phyloP scores from a whole-genome alignment of 495 filamentous ascomycete species.

The Tuber brumale region DNA sequence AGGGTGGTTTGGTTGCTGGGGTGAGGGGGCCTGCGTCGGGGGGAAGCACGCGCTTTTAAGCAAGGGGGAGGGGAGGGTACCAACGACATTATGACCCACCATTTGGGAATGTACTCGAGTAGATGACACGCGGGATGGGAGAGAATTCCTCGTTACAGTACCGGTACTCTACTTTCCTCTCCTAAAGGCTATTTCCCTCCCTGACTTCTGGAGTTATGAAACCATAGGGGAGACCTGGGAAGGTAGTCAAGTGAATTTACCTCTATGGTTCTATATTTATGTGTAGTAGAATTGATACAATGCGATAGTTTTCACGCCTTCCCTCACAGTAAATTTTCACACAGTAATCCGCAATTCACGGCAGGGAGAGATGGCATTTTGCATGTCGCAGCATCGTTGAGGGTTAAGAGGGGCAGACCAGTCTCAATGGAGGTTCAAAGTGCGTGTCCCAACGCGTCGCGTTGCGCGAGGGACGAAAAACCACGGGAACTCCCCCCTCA shows the following conservation, averaged over 20 bases:
- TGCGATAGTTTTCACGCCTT: neutral
- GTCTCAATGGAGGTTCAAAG: conserved; percentile 3
- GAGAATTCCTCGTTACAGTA: neutral
- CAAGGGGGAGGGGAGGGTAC: neutral
- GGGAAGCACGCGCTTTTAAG: neutral
- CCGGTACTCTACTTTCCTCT: neutral
- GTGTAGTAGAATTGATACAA: neutral
- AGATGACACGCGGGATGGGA: neutral
- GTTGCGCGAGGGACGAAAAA: neutral
- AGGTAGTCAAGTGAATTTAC: neutral
- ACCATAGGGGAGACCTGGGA: neutral
- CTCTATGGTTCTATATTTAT: neutral
- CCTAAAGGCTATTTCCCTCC: neutral
- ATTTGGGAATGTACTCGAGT: neutral
- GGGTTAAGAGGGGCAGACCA: neutral
- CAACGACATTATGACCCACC: neutral
- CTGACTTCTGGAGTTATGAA: neutral
- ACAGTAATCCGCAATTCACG: neutral
- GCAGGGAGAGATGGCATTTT: neutral
- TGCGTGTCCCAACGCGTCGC: neutral
- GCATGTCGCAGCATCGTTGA: neutral
- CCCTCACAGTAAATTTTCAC: neutral
- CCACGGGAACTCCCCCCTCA: conserved; percentile 5
- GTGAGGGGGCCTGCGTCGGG: neutral
- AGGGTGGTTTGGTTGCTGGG: neutral